phyloP scores from a whole-genome alignment of 768 basidiomycete genomes.

The Tylopilus subfusipes region DNA sequence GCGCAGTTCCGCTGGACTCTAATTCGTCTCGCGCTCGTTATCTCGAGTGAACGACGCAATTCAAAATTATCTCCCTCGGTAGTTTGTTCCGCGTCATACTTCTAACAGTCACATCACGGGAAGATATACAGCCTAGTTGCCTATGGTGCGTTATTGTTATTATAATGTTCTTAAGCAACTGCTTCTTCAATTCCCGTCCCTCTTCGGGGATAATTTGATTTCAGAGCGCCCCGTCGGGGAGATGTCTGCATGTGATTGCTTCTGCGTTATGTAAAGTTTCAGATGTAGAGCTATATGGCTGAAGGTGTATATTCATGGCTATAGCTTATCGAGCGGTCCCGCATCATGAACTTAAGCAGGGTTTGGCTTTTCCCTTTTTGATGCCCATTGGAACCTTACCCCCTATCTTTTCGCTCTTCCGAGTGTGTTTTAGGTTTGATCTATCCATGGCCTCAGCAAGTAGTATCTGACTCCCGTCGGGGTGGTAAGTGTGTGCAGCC shows the following conservation, averaged over 20 bases:
- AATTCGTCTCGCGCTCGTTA: too few species aligned
- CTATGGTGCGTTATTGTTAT: neutral
- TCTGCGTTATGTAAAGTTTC: neutral
- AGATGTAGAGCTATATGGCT: too few species aligned
- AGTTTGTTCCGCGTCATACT: neutral
- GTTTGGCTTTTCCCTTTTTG: too few species aligned
- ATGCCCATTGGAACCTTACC: too few species aligned
- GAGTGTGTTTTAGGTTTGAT: neutral
- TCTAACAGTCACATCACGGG: neutral
- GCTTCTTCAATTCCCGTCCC: neutral
- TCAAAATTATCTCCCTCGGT: neutral
- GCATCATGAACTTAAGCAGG: neutral
- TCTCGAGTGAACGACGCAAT: slow-evolving; percentile 7
- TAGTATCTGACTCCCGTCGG: too few species aligned
- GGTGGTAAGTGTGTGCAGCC: slow-evolving; percentile 38
- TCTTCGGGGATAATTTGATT: neutral
- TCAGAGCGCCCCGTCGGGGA: neutral
- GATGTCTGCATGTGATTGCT: neutral
- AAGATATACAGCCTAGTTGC: neutral
- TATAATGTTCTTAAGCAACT: neutral
- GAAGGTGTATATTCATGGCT: neutral
- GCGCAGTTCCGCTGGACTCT: neutral
- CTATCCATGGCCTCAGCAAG: too few species aligned
- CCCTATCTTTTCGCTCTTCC: too few species aligned
- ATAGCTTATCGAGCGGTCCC: neutral